Percentiles rank a stretch among this genome's conserved stretches.
Evolutionary conservation across 2,329 filamentous ascomycete genomes (phyloP).

Genomic region (Colletotrichum sp.): DNA sequence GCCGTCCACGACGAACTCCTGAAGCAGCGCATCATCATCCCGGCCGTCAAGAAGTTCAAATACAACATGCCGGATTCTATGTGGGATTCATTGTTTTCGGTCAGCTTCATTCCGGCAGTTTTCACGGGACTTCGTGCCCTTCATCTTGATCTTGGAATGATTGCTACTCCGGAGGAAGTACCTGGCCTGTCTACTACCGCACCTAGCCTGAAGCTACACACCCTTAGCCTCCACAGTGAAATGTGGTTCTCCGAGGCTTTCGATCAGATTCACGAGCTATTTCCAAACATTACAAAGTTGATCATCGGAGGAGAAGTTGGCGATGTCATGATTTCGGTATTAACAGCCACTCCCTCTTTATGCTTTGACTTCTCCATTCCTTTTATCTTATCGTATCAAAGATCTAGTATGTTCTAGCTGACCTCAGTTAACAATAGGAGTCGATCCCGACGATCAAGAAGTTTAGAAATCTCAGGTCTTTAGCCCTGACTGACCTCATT

Average conservation of each 20-base stretch:
- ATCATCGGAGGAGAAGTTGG: background rate
- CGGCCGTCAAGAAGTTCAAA: accelerated
- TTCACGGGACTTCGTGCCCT: background rate
- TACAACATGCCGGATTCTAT: too few relatives aligned
- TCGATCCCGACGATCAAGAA: background rate
- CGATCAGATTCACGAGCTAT: too few relatives aligned
- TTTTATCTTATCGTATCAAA: too few relatives aligned
- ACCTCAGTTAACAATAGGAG: background rate
- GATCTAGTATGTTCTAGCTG: too few relatives aligned
- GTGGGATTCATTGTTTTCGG: too few relatives aligned
- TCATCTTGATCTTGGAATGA: background rate
- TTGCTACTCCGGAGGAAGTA: too few relatives aligned
- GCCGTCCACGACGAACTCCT: accelerated
- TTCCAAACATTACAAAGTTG: accelerated
- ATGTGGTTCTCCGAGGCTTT: too few relatives aligned
- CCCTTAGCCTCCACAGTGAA: background rate
- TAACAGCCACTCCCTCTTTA: too few relatives aligned
- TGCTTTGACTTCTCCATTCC: too few relatives aligned
- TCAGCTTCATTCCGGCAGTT: background rate
- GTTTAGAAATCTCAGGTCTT: background rate
- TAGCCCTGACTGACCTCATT: background rate
- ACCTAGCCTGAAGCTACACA: background rate
- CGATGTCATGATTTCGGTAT: background rate
- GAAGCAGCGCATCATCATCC: background rate
- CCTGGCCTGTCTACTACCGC: background rate